Percentiles rank a stretch among this genome's conserved stretches.
Conservation (phyloP, 2,329 filamentous ascomycete genomes). For the Plectosphaerella plurivora region DNA sequence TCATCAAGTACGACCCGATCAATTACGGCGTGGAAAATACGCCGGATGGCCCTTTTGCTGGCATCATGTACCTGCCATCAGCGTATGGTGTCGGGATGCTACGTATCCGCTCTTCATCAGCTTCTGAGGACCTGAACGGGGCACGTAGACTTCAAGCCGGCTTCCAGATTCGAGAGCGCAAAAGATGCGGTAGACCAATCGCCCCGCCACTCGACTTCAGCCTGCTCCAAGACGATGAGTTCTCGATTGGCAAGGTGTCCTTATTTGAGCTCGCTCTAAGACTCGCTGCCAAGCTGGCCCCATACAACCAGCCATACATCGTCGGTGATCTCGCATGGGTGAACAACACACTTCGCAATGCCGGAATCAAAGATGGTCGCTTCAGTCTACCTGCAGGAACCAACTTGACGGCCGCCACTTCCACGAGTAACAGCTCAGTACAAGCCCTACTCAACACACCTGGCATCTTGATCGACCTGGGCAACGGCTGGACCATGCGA, state of each 20-base stretch:
- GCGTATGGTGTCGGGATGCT: background rate
- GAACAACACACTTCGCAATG: background rate
- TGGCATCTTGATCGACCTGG: background rate
- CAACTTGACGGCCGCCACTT: background rate
- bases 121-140: background rate
- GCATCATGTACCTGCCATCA: background rate
- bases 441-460: background rate
- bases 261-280: background rate
- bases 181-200: background rate
- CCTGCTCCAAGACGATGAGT: background rate
- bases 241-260: background rate
- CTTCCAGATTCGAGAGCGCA: background rate
- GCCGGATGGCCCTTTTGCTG: background rate
- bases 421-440: background rate
- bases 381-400: background rate
- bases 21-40: background rate
- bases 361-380: background rate
- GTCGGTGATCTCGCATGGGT: background rate
- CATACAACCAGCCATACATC: background rate
- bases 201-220: background rate
- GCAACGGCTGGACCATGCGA: background rate
- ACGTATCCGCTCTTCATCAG: background rate
- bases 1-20: background rate
- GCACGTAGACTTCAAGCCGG: background rate
- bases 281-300: background rate